A percentile compares a stretch with the other conserved stretches of the same genome.
Conservation (phyloP, 2,329 filamentous ascomycete genomes). For the Aotearoamyces nothofagi region DNA sequence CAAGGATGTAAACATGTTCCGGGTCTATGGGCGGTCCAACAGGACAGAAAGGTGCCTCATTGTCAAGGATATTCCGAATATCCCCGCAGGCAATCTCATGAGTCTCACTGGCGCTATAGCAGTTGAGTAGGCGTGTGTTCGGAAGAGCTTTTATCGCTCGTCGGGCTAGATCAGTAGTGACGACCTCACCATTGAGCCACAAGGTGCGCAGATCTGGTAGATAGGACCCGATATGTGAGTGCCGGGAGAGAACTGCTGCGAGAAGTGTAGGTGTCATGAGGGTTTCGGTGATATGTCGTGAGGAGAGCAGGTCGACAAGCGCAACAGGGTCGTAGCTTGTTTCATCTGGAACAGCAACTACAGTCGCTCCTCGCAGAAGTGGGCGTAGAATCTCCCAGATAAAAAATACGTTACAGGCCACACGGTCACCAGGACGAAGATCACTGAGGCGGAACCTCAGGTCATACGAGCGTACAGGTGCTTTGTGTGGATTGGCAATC, state of each 20-base stretch:
- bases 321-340: conserved; percentile 63
- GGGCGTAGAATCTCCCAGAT: conserved; percentile 74
- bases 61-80: conserved; percentile 49
- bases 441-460: conserved; percentile 57
- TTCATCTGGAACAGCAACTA: conserved; percentile 60
- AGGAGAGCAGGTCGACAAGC: conserved; percentile 53
- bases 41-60: conserved; percentile 53
- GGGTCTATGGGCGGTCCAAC: conserved; percentile 57
- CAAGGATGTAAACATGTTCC: conserved; percentile 55
- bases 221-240: conserved; percentile 46
- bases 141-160: no score
- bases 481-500: conserved; percentile 65
- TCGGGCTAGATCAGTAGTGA: conserved; percentile 61
- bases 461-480: conserved; percentile 59
- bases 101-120: no score
- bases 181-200: conserved; percentile 74
- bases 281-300: conserved; percentile 59
- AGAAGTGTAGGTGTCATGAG: conserved; percentile 73
- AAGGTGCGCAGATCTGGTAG: conserved; percentile 53
- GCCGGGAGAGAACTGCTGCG: conserved; percentile 56
- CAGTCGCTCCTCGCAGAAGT: conserved; percentile 59
- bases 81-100: conserved; percentile 69
- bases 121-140: no score
- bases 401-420: conserved; percentile 83
- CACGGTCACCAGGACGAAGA: conserved; percentile 54